Conservation (phyloP, 2,329 filamentous ascomycete genomes). For the Colletotrichum cuscutae region DNA sequence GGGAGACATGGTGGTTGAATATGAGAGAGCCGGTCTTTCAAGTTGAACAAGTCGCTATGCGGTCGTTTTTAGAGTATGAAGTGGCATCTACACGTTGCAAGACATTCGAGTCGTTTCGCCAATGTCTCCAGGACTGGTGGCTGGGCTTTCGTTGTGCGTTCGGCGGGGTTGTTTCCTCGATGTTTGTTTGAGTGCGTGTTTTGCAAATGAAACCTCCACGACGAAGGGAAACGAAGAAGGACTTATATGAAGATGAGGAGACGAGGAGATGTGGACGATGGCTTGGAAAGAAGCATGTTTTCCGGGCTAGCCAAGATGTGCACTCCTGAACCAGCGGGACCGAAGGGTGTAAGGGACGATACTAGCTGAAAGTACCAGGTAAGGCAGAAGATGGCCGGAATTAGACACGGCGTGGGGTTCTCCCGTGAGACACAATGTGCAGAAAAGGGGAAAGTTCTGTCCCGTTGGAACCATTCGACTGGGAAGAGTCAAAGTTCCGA, state of each 20-base stretch:
- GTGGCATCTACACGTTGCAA: slow-evolving; percentile 9
- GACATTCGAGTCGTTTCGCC: not conserved
- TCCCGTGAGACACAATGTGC: slow-evolving; percentile 15
- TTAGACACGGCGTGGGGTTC: not conserved
- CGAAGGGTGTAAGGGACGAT: not conserved
- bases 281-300: slow-evolving; percentile 9
- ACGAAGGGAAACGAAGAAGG: not conserved
- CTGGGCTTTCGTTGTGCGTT: not conserved
- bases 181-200: not conserved
- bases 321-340: not conserved
- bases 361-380: too few species aligned
- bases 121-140: not conserved
- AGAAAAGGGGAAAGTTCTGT: slow-evolving; percentile 10
- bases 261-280: not conserved
- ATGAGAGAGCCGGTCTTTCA: not conserved
- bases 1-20: slow-evolving; percentile 20
- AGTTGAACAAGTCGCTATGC: not conserved
- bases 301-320: not conserved
- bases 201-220: not conserved
- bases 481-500: not conserved
- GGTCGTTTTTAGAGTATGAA: not conserved
- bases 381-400: slow-evolving; percentile 17
- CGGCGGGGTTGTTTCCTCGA: not conserved
- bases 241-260: slow-evolving; percentile 21
- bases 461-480: slow-evolving; percentile 23